Conservation (phyloP, 192 early-diverging fungal species). For the Gigaspora rosea region DNA sequence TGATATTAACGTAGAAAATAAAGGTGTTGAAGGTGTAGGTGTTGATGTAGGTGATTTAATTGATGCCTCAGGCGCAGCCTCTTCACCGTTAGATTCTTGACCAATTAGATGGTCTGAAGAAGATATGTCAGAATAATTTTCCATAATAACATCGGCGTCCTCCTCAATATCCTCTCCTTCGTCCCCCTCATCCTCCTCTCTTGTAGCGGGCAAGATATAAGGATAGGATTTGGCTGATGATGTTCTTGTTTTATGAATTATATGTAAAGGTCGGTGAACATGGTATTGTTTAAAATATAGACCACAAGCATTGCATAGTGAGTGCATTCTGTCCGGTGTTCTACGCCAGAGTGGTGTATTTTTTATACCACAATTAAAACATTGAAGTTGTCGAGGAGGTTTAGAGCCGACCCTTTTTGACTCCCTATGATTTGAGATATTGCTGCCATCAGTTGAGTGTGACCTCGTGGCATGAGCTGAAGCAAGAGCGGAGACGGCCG, state of each 20-base stretch:
- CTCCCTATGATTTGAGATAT: slow-evolving; percentile 22
- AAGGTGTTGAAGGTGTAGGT: slow-evolving; percentile 1
- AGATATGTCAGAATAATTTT: background rate
- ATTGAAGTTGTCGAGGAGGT: slow-evolving; percentile 50
- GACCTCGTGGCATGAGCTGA: background rate
- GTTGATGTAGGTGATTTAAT: slow-evolving; percentile 9
- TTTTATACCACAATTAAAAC: slow-evolving; percentile 82
- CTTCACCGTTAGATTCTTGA: slow-evolving; percentile 14
- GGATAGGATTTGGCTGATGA: slow-evolving; percentile 19
- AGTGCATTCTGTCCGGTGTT: slow-evolving; percentile 73
- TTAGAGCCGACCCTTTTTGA: slow-evolving; percentile 41
- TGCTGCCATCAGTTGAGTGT: slow-evolving; percentile 1
- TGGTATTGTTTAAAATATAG: slow-evolving; percentile 91
- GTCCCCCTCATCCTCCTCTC: background rate
- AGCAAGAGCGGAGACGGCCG: slow-evolving; percentile 6
- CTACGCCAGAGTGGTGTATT: slow-evolving; percentile 89
- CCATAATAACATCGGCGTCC: background rate
- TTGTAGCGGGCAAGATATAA: slow-evolving; percentile 32
- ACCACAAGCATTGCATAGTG: slow-evolving; percentile 93
- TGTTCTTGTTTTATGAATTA: slow-evolving; percentile 48
- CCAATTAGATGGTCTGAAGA: slow-evolving; percentile 7
- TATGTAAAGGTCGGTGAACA: slow-evolving; percentile 70
- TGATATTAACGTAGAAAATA: background rate
- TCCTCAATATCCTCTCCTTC: background rate
- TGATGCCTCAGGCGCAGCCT: background rate